phyloP scores from a whole-genome alignment of 2,329 filamentous ascomycete species.

The Hymenoscyphus albidus region DNA sequence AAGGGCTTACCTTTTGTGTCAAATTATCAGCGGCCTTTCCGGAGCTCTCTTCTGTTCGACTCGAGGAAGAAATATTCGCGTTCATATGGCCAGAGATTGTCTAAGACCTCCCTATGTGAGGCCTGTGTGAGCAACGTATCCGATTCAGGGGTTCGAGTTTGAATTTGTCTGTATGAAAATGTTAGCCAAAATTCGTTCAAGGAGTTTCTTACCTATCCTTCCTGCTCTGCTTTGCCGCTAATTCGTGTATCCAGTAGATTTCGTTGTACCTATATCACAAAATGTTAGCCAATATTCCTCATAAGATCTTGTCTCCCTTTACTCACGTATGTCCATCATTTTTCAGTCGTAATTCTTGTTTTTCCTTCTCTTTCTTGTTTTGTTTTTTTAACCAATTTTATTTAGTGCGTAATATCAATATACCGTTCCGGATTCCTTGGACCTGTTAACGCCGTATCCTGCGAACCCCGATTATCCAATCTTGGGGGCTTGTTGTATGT shows the following conservation, averaged over 20 bases:
- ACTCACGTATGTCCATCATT: background rate
- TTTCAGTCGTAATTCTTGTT: background rate
- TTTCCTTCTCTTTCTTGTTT: constrained; percentile 1
- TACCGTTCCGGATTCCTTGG: no score
- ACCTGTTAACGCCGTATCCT: no score
- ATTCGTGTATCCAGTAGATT: background rate
- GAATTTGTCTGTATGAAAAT: no score
- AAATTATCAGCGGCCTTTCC: background rate
- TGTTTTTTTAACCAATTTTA: background rate
- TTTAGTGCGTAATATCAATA: background rate
- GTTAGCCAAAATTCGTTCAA: no score
- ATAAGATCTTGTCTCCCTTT: background rate
- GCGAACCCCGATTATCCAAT: no score
- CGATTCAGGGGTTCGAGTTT: no score
- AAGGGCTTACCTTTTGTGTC: background rate
- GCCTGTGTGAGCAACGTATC: no score
- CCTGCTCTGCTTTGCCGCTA: background rate
- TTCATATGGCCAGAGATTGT: background rate
- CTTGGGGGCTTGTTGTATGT: no score
- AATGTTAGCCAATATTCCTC: background rate
- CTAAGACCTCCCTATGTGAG: background rate
- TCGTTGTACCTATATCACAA: background rate
- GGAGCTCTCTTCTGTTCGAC: background rate
- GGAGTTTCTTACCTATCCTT: background rate
- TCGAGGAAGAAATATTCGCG: background rate